These are phyloP conservation scores for Cyberlindnera petersonii DNA, from an alignment of 805 yeast species.

Conservation along the genomic window DNA sequence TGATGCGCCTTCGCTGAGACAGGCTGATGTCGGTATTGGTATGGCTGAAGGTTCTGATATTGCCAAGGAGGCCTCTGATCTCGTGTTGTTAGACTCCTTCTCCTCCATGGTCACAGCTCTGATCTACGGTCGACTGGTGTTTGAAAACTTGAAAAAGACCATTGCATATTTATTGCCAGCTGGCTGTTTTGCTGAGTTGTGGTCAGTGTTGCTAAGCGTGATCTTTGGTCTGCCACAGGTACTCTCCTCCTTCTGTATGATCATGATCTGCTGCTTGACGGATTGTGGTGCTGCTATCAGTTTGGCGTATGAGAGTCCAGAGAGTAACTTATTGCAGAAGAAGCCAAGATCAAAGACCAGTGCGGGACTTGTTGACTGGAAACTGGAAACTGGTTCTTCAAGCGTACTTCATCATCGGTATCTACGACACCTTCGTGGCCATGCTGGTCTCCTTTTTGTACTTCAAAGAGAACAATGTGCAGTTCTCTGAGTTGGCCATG, in stretches of 20 bases:
- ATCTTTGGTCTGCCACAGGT: conserved; percentile 48
- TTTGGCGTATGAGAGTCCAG: conserved; percentile 42
- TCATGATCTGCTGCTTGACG: conserved; percentile 45
- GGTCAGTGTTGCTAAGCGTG: conserved; percentile 46
- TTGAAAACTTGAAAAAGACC: conserved; percentile 46
- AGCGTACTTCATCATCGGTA: conserved; percentile 41
- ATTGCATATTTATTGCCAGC: conserved; percentile 49
- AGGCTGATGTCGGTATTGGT: conserved; percentile 80
- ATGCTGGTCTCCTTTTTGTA: conserved; percentile 38
- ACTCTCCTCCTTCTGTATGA: conserved; percentile 47
- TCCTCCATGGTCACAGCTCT: conserved; percentile 36
- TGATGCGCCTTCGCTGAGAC: conserved; percentile 60
- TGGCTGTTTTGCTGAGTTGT: conserved; percentile 46
- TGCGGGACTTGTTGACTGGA: conserved; percentile 39
- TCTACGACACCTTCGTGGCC: conserved; percentile 38
- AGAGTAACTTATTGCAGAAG: conserved; percentile 38
- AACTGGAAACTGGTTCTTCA: conserved; percentile 38
- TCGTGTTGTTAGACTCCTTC: conserved; percentile 25
- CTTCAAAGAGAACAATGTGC: conserved; percentile 34
- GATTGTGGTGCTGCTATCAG: conserved; percentile 44
- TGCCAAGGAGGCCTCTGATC: conserved; percentile 27
- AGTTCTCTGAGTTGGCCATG: conserved; percentile 33
- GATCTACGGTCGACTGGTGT: conserved; percentile 42
- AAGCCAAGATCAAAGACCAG: conserved; percentile 40
- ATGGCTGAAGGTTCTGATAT: conserved; percentile 41